phyloP scores from a whole-genome alignment of 768 basidiomycete species.

The Kwoniella botswanensis region DNA sequence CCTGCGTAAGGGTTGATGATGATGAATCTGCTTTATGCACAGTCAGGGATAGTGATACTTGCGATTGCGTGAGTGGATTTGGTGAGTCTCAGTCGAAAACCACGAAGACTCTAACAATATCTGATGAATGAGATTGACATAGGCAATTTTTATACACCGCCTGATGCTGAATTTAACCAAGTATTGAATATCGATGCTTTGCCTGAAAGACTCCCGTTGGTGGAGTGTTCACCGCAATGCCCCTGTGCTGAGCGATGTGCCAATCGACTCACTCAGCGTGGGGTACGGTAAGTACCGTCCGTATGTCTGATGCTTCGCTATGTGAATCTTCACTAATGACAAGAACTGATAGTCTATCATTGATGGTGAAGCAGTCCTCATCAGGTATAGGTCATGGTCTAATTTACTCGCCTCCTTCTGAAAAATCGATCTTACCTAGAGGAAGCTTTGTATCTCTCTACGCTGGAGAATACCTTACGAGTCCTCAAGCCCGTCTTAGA shows the following conservation, averaged over 20 bases:
- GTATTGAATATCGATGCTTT: slow-evolving; percentile 49
- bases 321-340: background rate
- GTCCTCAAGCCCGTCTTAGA: slow-evolving; percentile 40
- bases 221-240: slow-evolving; percentile 54
- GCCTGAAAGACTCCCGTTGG: slow-evolving; percentile 51
- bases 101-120: background rate
- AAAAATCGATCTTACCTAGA: slow-evolving; percentile 10
- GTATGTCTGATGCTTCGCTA: too few relatives aligned
- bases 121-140: background rate
- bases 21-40: slow-evolving; percentile 25
- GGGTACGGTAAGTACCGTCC: slow-evolving; percentile 39
- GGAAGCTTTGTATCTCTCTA: slow-evolving; percentile 57
- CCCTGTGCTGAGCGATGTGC: slow-evolving; percentile 41
- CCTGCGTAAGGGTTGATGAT: slow-evolving; percentile 11
- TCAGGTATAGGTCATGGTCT: slow-evolving; percentile 46
- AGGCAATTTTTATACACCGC: slow-evolving; percentile 47
- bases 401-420: slow-evolving; percentile 33
- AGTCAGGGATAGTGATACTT: slow-evolving; percentile 27
- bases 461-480: slow-evolving; percentile 55
- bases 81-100: slow-evolving; percentile 29
- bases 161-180: background rate
- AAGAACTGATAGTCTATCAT: slow-evolving; percentile 14
- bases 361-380: slow-evolving; percentile 17
- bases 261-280: slow-evolving; percentile 48
- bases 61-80: slow-evolving; percentile 44